A percentile compares a stretch with the other conserved stretches of the same genome.
Conservation (phyloP, 73 alveolate species). For the Tetrahymena thermophila region DNA sequence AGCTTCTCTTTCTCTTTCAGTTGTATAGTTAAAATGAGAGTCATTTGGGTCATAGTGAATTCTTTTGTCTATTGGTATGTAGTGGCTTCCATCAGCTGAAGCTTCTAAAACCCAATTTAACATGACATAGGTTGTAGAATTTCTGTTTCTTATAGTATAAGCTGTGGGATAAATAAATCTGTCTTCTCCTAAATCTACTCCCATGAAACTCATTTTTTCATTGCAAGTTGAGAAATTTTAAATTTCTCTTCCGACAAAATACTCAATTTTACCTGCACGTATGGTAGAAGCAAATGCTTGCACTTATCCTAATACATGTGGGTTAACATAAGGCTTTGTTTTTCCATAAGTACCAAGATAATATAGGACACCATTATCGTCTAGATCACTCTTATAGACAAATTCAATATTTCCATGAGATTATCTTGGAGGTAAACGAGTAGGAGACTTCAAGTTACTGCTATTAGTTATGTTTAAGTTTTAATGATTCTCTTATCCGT, state of each 20-base stretch:
- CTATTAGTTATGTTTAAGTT: neutral
- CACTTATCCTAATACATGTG: constrained; percentile 78
- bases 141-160: constrained; percentile 83
- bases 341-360: constrained; percentile 84
- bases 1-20: constrained; percentile 64
- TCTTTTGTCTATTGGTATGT: constrained; percentile 83
- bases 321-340: constrained; percentile 71
- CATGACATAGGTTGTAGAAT: constrained; percentile 80
- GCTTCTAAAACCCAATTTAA: constrained; percentile 94
- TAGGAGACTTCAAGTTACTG: neutral
- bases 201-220: constrained; percentile 87
- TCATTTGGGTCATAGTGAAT: constrained; percentile 51
- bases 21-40: constrained; percentile 43
- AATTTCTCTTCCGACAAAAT: constrained; percentile 69
- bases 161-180: constrained; percentile 71
- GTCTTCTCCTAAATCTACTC: constrained; percentile 89
- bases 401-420: neutral
- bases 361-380: constrained; percentile 89
- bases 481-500: neutral
- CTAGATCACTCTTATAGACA: constrained; percentile 60
- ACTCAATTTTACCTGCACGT: constrained; percentile 82
- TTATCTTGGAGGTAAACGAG: neutral
- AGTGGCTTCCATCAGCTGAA: constrained; percentile 75
- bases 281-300: constrained; percentile 78
- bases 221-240: constrained; percentile 83